A percentile compares a stretch with the other conserved stretches of the same genome.
Evolutionary conservation across 164 flowering plant genomes (phyloP).

Genomic region (Berberis vulgaris): DNA sequence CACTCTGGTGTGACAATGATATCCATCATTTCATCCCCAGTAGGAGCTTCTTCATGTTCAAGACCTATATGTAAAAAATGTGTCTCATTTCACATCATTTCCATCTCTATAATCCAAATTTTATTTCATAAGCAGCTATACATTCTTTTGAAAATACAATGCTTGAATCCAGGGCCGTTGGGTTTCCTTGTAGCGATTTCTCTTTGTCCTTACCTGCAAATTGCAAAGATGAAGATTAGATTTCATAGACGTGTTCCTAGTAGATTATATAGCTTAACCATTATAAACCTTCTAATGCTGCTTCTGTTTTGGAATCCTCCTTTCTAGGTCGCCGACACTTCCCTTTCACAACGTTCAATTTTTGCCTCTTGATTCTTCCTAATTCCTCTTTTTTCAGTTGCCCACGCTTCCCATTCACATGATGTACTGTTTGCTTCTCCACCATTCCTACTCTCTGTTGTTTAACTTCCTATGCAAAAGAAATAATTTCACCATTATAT

Average conservation of each 20-base stretch:
- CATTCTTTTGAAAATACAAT: no score
- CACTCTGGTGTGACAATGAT: not conserved
- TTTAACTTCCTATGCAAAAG: no score
- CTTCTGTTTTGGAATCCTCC: not conserved
- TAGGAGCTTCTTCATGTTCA: not conserved
- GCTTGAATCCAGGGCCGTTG: no score
- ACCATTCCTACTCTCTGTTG: no score
- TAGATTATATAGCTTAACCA: not conserved
- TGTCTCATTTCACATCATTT: not conserved
- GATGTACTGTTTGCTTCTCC: no score
- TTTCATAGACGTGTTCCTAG: not conserved
- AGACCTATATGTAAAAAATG: not conserved
- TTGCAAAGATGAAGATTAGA: not conserved
- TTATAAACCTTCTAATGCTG: not conserved
- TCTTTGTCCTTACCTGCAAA: not conserved
- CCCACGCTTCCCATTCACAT: no score
- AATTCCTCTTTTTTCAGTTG: no score
- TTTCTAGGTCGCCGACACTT: not conserved
- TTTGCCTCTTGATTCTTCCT: not conserved
- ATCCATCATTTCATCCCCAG: not conserved
- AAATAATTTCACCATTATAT: no score
- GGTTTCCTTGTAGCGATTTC: no score
- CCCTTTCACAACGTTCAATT: not conserved
- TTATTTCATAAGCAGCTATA: no score
- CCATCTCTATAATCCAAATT: no score